phyloP scores from a whole-genome alignment of 2,329 filamentous ascomycete genomes.

The Fusarium sp. region DNA sequence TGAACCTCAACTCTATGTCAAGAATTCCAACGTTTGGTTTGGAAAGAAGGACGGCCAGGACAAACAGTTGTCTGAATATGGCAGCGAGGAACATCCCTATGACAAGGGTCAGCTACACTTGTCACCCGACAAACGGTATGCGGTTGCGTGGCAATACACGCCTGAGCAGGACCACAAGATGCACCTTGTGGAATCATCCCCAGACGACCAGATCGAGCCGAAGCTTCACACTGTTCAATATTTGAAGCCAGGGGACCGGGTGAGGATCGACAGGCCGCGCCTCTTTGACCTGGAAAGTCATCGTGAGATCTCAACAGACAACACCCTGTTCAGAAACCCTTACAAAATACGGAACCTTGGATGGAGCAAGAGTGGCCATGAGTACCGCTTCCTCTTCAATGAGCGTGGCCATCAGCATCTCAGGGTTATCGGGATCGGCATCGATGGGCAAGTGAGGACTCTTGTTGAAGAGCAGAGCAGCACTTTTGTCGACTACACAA shows the following conservation, averaged over 20 bases:
- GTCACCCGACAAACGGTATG: constrained; percentile 26
- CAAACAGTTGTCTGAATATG: constrained; percentile 30
- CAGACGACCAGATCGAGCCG: constrained; percentile 42
- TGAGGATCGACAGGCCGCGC: constrained; percentile 37
- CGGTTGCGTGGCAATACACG: constrained; percentile 39
- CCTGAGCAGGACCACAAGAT: constrained; percentile 27
- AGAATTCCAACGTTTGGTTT: constrained; percentile 23
- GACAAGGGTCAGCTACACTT: constrained; percentile 27
- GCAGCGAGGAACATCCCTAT: constrained; percentile 27
- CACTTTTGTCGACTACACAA: constrained; percentile 42
- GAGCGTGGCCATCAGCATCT: constrained; percentile 42
- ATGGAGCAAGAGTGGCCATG: constrained; percentile 36
- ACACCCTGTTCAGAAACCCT: constrained; percentile 37
- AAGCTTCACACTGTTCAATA: constrained; percentile 37
- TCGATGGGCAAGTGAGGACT: constrained; percentile 23
- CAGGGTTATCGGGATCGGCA: constrained; percentile 30
- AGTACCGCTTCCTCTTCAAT: constrained; percentile 44
- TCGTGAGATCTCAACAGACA: constrained; percentile 34
- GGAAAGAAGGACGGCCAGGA: constrained; percentile 3
- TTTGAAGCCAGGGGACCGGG: constrained; percentile 42
- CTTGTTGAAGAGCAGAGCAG: constrained; percentile 40
- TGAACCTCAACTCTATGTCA: neutral
- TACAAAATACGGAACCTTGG: constrained; percentile 34
- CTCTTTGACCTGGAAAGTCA: constrained; percentile 36
- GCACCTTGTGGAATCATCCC: constrained; percentile 39